Conservation (phyloP, 2,329 filamentous ascomycete species). For the Cladophialophora exuberans region DNA sequence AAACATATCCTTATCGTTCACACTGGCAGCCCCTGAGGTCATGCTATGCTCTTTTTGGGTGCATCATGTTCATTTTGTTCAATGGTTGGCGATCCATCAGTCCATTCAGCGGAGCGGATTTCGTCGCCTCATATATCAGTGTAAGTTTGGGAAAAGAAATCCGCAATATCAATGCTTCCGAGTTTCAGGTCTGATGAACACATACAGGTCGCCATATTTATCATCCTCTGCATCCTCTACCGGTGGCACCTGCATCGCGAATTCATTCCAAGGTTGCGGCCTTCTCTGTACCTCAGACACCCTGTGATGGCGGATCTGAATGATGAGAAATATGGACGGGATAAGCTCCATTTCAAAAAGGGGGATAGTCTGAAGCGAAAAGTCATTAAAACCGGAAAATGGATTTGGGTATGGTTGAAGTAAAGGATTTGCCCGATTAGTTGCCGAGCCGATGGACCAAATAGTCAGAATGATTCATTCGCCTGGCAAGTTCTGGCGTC, state of each 20-base stretch:
- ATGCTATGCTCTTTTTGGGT: slow-evolving; percentile 6
- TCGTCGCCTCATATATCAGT: slow-evolving; percentile 8
- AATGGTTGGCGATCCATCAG: slow-evolving; percentile 7
- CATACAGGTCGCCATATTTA: slow-evolving; percentile 2
- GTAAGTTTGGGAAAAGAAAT: background rate
- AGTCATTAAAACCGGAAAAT: slow-evolving; percentile 1
- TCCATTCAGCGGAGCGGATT: slow-evolving; percentile 6
- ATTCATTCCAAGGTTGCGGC: background rate
- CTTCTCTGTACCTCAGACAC: slow-evolving; percentile 3
- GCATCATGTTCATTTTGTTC: slow-evolving; percentile 4
- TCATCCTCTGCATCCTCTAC: slow-evolving; percentile 6
- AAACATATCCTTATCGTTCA: slow-evolving; percentile 3
- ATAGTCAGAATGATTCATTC: no score
- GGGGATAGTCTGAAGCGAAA: background rate
- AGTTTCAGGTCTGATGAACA: background rate
- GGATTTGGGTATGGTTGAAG: slow-evolving; percentile 9
- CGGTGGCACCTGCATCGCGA: slow-evolving; percentile 12
- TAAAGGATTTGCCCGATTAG: no score
- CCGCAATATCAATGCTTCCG: background rate
- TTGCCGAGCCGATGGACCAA: no score
- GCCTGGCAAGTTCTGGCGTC: no score
- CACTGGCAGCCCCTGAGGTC: slow-evolving; percentile 7
- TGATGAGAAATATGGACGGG: background rate
- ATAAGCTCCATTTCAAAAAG: background rate
- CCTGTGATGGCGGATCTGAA: slow-evolving; percentile 5